phyloP scores from a whole-genome alignment of 192 early-diverging fungal genomes.

The Gaertneriomyces semiglobifer region DNA sequence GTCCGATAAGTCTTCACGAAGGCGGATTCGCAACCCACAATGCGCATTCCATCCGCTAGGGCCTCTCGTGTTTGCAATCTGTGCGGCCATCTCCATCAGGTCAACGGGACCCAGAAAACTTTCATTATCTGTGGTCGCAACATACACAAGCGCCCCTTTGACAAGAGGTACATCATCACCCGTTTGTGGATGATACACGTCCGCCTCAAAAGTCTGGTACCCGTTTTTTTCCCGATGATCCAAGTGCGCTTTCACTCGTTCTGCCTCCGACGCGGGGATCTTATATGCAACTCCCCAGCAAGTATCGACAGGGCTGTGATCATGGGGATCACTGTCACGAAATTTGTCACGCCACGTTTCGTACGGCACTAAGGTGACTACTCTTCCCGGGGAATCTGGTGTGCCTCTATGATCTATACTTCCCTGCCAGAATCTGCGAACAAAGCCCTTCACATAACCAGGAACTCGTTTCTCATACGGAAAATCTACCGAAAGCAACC shows the following conservation, averaged over 20 bases:
- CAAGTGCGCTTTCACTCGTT: constrained; percentile 66
- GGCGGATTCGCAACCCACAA: constrained; percentile 12
- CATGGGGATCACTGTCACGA: constrained; percentile 24
- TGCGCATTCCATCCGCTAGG: constrained; percentile 35
- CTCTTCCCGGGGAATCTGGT: constrained; percentile 68
- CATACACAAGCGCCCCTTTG: constrained; percentile 70
- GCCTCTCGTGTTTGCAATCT: constrained; percentile 63
- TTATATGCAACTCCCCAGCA: constrained; percentile 79
- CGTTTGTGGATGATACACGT: constrained; percentile 51
- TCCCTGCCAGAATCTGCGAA: constrained; percentile 77
- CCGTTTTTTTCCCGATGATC: constrained; percentile 92
- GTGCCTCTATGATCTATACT: constrained; percentile 87
- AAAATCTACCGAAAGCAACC: constrained; percentile 46
- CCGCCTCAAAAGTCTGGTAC: constrained; percentile 62
- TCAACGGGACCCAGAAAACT: constrained; percentile 72
- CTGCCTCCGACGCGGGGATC: constrained; percentile 62
- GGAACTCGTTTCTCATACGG: constrained; percentile 48
- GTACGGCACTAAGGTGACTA: constrained; percentile 76
- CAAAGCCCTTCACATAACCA: constrained; percentile 67
- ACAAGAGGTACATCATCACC: constrained; percentile 14
- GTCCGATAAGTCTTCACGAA: background rate
- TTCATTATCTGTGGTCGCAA: constrained; percentile 70
- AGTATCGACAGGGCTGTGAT: background rate
- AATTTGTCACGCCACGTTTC: constrained; percentile 58
- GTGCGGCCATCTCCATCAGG: constrained; percentile 55